A percentile compares a stretch with the other conserved stretches of the same genome.
These are phyloP conservation scores for Chaetomium sp. DNA, from an alignment of 2,329 filamentous ascomycete species.

Conservation along the genomic window DNA sequence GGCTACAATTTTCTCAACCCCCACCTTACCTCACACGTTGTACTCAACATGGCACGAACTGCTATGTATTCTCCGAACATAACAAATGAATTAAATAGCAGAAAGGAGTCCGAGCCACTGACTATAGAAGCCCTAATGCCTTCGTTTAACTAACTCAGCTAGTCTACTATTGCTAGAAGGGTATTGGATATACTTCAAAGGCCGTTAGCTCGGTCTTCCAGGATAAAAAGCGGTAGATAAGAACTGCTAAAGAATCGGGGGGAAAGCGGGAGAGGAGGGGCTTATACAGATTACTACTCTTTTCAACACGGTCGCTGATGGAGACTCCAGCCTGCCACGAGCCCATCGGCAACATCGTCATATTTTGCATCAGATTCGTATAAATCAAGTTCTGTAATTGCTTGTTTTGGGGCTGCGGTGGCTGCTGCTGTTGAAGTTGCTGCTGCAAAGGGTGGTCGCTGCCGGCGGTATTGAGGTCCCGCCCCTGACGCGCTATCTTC, in stretches of 20 bases:
- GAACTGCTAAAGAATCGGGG: background rate
- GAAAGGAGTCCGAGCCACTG: too few relatives aligned
- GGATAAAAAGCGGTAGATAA: background rate
- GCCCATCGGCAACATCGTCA: constrained; percentile 13
- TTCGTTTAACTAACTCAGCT: constrained; percentile 44
- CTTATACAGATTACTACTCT: constrained; percentile 33
- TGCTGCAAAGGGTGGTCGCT: constrained; percentile 1
- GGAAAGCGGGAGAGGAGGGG: too few relatives aligned
- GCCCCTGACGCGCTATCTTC: too few relatives aligned
- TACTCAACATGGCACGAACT: too few relatives aligned
- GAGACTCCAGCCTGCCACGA: constrained; percentile 32
- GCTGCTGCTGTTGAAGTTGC: constrained; percentile 10
- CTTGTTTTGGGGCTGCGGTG: constrained; percentile 5
- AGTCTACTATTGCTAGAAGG: constrained; percentile 42
- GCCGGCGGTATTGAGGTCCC: too few relatives aligned
- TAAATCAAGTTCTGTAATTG: constrained; percentile 12
- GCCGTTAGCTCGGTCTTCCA: background rate
- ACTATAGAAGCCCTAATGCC: too few relatives aligned
- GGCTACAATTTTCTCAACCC: too few relatives aligned
- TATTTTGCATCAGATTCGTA: constrained; percentile 25
- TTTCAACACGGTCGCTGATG: constrained; percentile 28
- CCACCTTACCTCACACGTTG: too few relatives aligned
- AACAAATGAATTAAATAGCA: too few relatives aligned
- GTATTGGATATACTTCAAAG: constrained; percentile 44
- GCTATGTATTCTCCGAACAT: too few relatives aligned